Evolutionary conservation across 495 filamentous ascomycete genomes (phyloP), one percentile per base, ranked within the genome.

Genomic region (Podospora appendiculata): DNA sequence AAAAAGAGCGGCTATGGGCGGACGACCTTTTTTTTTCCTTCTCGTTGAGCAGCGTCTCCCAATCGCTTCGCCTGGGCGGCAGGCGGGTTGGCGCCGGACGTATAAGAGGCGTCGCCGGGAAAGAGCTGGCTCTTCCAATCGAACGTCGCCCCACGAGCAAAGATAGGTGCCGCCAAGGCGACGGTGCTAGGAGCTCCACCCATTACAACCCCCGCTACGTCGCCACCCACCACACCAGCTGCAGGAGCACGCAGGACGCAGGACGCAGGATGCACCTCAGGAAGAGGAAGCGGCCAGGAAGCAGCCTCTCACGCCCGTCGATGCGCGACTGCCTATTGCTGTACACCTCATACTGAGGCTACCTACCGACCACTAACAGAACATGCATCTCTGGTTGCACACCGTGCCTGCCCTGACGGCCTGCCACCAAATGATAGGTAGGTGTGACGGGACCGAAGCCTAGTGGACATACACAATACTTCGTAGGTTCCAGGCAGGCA

Each of bases 31-130:
- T 14, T 14, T 14, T 40, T 14, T 12, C 38, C 11, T 14, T 40
- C 11, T 25, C 25, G 25, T 25, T 5, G 25, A 25, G 32, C n/a
- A 25, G n/a, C 33, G 25, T n/a, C 46, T 48, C 36, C 16, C 34
- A 48, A 48, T 40, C 46, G 46, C 35, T 40, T 48, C 46, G 46
- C 36, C 46, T 48, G 34, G n/a, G 46, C 46, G 34, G 19, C 6
- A 12, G 33, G 48, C 51, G 25, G 53, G 58, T 66, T 66, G 61
- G 60, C 57, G 61, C 61, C 55, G 57, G 57, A 57, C 48, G 54
- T 62, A 61, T 67, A 52, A 57, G 58, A 66, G 51, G 45, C 11
- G 11, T 13, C 10, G 10, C 36, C 13, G 13, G 9, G 36, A 38
- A 50, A 34, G 50, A 57, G 55, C 58, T 61, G 40, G 53, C 41